Evolutionary conservation across 2,329 filamentous ascomycete species (phyloP).

Genomic region (Xylaria digitata): DNA sequence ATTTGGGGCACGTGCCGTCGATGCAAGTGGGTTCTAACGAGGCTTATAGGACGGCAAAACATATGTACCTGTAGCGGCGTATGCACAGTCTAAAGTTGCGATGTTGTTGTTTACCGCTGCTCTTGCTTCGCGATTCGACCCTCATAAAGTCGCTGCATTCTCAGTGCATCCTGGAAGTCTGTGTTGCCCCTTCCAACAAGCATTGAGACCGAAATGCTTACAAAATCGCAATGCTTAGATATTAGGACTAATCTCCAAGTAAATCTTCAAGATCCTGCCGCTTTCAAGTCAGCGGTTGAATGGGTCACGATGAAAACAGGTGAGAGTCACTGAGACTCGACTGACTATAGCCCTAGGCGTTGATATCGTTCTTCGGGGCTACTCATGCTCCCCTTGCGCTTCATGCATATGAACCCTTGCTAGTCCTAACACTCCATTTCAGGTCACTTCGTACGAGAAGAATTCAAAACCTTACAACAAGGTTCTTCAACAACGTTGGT

Average conservation of each 20-base stretch:
- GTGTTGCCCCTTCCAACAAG: neutral
- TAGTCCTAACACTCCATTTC: neutral
- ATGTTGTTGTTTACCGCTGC: constrained; percentile 19
- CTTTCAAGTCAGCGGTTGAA: constrained; percentile 22
- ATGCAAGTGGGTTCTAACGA: neutral
- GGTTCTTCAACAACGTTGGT: constrained; percentile 20
- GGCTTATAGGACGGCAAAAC: constrained; percentile 9
- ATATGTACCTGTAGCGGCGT: constrained; percentile 18
- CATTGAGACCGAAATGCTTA: neutral
- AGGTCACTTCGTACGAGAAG: constrained; percentile 20
- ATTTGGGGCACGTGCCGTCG: neutral
- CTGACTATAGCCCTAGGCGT: neutral
- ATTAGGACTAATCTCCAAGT: constrained; percentile 21
- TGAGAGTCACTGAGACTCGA: constrained; percentile 7
- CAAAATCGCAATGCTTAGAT: neutral
- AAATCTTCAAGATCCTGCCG: constrained; percentile 11
- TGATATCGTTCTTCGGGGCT: neutral
- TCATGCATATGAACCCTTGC: neutral
- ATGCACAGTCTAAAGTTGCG: constrained; percentile 21
- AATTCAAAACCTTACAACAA: constrained; percentile 21
- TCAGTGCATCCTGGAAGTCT: constrained; percentile 24
- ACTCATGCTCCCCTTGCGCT: no score
- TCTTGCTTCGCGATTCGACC: constrained; percentile 25
- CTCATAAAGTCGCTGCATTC: constrained; percentile 15
- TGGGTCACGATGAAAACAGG: constrained; percentile 19